Evolutionary conservation across 2,329 filamentous ascomycete species (phyloP).

Genomic region (Beauveria pseudobassiana): DNA sequence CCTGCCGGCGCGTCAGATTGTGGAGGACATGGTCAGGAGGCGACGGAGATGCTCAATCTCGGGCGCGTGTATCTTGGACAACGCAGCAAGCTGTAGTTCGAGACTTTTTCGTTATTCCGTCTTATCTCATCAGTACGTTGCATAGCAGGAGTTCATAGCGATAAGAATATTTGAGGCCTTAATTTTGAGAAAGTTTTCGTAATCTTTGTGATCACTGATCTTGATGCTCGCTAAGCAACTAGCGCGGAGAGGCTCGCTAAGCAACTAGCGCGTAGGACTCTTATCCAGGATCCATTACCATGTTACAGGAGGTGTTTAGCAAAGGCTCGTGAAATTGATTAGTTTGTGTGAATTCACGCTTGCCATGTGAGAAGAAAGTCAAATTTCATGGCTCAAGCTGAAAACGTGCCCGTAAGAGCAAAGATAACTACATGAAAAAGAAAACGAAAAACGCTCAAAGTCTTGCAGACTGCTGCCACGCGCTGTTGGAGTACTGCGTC

Average conservation of each 20-base stretch:
- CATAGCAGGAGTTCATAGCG: neutral
- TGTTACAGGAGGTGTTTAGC: too few species aligned
- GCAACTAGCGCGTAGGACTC: too few species aligned
- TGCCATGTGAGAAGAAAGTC: neutral
- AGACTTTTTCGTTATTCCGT: neutral
- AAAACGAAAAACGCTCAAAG: constrained; percentile 14
- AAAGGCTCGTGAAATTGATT: too few species aligned
- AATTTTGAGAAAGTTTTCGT: neutral
- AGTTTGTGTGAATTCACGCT: too few species aligned
- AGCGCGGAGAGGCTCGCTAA: too few species aligned
- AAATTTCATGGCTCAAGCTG: too few species aligned
- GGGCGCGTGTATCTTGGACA: constrained; percentile 52
- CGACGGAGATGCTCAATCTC: constrained; percentile 57
- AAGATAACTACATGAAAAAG: neutral
- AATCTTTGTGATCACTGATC: too few species aligned
- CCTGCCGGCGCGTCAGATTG: constrained; percentile 73
- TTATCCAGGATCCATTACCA: too few species aligned
- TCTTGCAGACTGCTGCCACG: constrained; percentile 18
- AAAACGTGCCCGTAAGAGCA: too few species aligned
- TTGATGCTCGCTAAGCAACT: too few species aligned
- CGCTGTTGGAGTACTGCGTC: constrained; percentile 40
- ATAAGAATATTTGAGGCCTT: neutral
- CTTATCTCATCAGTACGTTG: neutral
- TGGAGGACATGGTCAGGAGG: constrained; percentile 83
- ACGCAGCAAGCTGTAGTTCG: constrained; percentile 34